Evolutionary conservation across 1,284 basidiomycete genomes (phyloP).

Genomic region (Ustilago lituana): DNA sequence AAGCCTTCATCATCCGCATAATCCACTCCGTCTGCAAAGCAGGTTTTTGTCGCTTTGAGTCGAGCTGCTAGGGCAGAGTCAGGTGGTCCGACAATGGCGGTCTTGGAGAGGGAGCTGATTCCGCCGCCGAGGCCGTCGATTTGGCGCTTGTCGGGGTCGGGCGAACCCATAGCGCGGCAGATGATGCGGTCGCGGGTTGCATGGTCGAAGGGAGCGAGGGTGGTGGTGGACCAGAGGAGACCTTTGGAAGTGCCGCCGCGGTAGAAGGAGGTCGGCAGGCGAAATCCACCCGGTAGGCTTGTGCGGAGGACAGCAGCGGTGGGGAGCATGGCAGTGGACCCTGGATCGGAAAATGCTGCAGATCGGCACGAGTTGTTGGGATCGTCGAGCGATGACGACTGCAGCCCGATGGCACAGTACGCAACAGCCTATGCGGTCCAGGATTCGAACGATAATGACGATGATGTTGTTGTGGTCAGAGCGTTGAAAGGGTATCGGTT

Average conservation of each 20-base stretch:
- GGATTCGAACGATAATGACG: no score
- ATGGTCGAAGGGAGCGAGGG: slow-evolving; percentile 45
- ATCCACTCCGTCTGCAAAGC: slow-evolving; percentile 38
- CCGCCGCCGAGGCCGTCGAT: slow-evolving; percentile 81
- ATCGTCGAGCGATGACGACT: no score
- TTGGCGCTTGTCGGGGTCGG: slow-evolving; percentile 80
- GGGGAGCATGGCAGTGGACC: slow-evolving; percentile 15
- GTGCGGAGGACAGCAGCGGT: slow-evolving; percentile 4
- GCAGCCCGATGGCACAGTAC: no score
- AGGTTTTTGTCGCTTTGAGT: not conserved
- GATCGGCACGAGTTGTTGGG: no score
- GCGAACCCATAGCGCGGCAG: slow-evolving; percentile 77
- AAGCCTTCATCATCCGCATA: slow-evolving; percentile 44
- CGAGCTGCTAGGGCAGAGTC: slow-evolving; percentile 4
- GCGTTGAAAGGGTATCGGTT: no score
- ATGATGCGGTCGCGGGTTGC: slow-evolving; percentile 72
- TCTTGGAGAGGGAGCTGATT: slow-evolving; percentile 79
- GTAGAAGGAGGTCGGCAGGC: slow-evolving; percentile 47
- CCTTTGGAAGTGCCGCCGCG: slow-evolving; percentile 83
- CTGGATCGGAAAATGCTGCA: not conserved
- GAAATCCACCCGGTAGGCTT: slow-evolving; percentile 5
- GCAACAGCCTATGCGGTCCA: no score
- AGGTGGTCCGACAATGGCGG: slow-evolving; percentile 73
- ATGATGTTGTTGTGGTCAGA: no score
- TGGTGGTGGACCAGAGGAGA: slow-evolving; percentile 75